A percentile compares a stretch with the other conserved stretches of the same genome.
phyloP scores from a whole-genome alignment of 176 grass and related monocot species.

The Ampelocalamus luodianensis region DNA sequence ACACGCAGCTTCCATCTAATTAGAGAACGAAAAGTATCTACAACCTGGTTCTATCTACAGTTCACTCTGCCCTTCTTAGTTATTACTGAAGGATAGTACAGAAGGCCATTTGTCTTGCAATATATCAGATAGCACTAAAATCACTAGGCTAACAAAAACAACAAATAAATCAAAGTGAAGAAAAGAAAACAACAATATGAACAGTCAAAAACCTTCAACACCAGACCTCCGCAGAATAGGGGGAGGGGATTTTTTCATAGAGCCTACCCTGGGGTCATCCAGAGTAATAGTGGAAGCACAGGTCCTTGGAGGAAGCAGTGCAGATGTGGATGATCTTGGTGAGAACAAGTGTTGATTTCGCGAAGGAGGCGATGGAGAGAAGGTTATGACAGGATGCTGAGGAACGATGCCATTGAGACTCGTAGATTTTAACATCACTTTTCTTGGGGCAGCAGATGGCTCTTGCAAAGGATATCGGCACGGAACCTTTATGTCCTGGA shows the following conservation, averaged over 20 bases:
- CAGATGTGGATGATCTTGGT: constrained; percentile 63
- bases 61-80: constrained; percentile 47
- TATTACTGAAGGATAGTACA: constrained; percentile 51
- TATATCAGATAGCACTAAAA: constrained; percentile 54
- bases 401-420: constrained; percentile 80
- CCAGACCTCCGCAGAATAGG: constrained; percentile 54
- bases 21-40: constrained; percentile 66
- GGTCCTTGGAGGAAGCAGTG: constrained; percentile 56
- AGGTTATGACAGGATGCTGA: constrained; percentile 52
- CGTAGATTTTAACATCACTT: constrained; percentile 87
- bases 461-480: constrained; percentile 86
- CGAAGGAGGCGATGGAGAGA: constrained; percentile 65
- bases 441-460: constrained; percentile 65
- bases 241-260: constrained; percentile 53
- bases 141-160: constrained; percentile 55
- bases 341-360: constrained; percentile 37
- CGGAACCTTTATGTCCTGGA: constrained; percentile 86
- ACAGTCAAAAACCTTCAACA: constrained; percentile 91
- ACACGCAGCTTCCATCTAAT: constrained; percentile 41
- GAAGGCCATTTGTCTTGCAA: constrained; percentile 51
- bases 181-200: constrained; percentile 52
- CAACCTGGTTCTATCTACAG: constrained; percentile 80
- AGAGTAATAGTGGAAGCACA: constrained; percentile 63
- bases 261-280: constrained; percentile 64
- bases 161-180: constrained; percentile 56